Conservation (phyloP, 2,329 filamentous ascomycete genomes). For the Aspergillus aculeatus region DNA sequence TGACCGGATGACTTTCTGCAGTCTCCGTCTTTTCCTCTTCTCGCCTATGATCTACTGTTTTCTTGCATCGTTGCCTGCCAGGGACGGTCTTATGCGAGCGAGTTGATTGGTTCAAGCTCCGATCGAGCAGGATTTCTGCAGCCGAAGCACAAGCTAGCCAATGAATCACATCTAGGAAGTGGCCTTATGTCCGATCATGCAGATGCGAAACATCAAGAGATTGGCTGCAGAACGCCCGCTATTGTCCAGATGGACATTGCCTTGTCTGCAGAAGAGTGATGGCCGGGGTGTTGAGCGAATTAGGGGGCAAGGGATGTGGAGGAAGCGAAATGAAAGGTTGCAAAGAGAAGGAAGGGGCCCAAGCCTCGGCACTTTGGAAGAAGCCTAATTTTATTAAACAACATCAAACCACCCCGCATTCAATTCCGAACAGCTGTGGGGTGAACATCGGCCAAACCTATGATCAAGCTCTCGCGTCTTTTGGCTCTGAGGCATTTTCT, state of each 20-base stretch:
- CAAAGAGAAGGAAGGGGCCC: background rate
- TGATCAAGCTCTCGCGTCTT: too few relatives aligned
- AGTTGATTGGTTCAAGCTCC: conserved; percentile 1
- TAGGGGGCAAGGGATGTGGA: too few relatives aligned
- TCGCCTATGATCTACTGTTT: background rate
- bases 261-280: background rate
- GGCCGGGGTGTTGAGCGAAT: background rate
- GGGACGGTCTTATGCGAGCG: background rate
- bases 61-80: background rate
- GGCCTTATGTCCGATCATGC: background rate
- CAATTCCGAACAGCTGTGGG: too few relatives aligned
- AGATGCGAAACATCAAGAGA: background rate
- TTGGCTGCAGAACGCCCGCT: background rate
- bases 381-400: background rate
- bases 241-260: background rate
- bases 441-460: too few relatives aligned
- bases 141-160: background rate
- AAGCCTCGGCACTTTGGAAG: background rate
- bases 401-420: too few relatives aligned
- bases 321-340: background rate
- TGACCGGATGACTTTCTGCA: background rate
- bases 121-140: background rate
- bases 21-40: too few relatives aligned
- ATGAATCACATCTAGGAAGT: background rate
- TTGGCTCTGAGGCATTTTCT: too few relatives aligned